Evolutionary conservation across 345 rosid genomes (phyloP).

Genomic region (Arabidopsis arenosa): DNA sequence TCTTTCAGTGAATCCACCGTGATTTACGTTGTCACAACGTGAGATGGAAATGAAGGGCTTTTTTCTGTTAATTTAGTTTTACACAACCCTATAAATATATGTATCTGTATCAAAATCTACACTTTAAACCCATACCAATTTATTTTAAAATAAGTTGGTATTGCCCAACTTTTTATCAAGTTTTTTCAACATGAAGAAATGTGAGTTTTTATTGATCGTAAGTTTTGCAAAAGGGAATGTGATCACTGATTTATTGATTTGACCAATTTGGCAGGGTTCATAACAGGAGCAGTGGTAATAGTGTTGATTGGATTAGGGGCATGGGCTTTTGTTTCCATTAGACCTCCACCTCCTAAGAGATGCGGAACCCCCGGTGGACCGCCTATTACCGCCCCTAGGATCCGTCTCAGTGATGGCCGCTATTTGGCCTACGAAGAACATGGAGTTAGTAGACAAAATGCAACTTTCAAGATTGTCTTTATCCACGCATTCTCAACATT

Average conservation of each 20-base stretch:
- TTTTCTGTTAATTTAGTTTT: neutral
- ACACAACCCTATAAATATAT: neutral
- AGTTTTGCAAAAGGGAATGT: neutral
- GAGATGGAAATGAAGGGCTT: neutral
- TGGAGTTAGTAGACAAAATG: conserved; percentile 56
- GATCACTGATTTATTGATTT: conserved; percentile 12
- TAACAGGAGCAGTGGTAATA: conserved; percentile 22
- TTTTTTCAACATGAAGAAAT: conserved; percentile 34
- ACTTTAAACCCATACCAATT: conserved; percentile 23
- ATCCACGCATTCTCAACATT: conserved; percentile 56
- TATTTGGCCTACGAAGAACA: conserved; percentile 62
- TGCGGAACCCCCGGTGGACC: conserved; percentile 60
- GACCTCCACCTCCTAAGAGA: conserved; percentile 57
- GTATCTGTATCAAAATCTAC: neutral
- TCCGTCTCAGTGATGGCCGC: conserved; percentile 65
- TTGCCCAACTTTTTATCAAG: neutral
- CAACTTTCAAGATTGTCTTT: conserved; percentile 58
- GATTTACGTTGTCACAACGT: conserved; percentile 28
- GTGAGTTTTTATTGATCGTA: conserved; percentile 29
- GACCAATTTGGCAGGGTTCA: neutral
- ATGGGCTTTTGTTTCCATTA: conserved; percentile 51
- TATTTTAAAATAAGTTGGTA: conserved; percentile 29
- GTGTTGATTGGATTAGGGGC: conserved; percentile 49
- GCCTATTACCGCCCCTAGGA: conserved; percentile 58
- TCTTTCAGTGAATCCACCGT: conserved; percentile 14